These are phyloP conservation scores for Pontederia crassipes DNA, from an alignment of 176 grass and related monocot species.

Conservation along the genomic window DNA sequence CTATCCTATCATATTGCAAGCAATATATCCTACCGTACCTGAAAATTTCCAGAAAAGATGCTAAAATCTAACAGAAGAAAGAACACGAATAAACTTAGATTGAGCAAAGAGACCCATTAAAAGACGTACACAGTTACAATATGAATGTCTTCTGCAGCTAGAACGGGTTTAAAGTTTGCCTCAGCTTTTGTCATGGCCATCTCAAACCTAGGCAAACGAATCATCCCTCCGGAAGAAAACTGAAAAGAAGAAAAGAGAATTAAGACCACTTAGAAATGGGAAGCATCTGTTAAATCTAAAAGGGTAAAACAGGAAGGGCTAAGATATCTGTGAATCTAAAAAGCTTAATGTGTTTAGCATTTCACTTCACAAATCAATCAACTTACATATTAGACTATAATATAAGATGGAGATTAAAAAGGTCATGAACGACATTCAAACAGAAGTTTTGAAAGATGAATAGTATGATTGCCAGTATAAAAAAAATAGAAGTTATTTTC, in stretches of 20 bases:
- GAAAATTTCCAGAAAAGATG: conserved; percentile 22
- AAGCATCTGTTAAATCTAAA: neutral
- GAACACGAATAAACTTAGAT: conserved; percentile 1
- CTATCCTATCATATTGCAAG: conserved; percentile 74
- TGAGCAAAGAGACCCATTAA: conserved; percentile 9
- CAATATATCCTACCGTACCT: conserved; percentile 98
- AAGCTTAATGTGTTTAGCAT: too few relatives aligned
- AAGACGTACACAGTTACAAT: conserved; percentile 70
- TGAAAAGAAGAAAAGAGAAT: conserved; percentile 13
- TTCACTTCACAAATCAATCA: too few relatives aligned
- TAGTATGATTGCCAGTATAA: too few relatives aligned
- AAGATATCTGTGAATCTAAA: too few relatives aligned
- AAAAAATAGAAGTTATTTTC: too few relatives aligned
- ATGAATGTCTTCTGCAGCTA: conserved; percentile 86
- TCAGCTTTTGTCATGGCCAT: conserved; percentile 83
- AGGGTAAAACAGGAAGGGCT: neutral
- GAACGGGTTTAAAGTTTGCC: conserved; percentile 80
- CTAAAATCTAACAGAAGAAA: neutral
- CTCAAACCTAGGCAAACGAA: conserved; percentile 90
- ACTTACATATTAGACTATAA: too few relatives aligned
- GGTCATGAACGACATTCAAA: too few relatives aligned
- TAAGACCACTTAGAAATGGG: neutral
- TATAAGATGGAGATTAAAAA: too few relatives aligned
- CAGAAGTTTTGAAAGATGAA: too few relatives aligned
- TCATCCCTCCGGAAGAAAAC: conserved; percentile 86